A percentile compares a stretch with the other conserved stretches of the same genome.
Conservation (phyloP, 768 basidiomycete genomes). For the Ephemerocybe angulata region DNA sequence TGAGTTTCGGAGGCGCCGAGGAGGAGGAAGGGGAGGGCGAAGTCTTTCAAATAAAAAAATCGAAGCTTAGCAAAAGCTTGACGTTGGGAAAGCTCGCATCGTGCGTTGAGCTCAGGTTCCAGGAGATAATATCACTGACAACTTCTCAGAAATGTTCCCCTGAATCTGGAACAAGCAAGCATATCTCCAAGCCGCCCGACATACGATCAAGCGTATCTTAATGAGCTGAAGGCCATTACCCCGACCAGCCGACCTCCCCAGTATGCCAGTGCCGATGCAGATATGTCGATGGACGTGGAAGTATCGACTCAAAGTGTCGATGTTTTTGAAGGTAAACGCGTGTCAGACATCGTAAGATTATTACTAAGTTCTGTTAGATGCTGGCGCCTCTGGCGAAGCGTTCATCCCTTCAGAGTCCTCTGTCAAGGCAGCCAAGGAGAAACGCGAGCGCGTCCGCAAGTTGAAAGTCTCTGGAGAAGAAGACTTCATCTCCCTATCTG, state of each 20-base stretch:
- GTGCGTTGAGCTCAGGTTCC: conserved; percentile 29
- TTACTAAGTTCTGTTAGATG: not conserved
- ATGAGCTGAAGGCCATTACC: conserved; percentile 77
- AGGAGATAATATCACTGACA: conserved; percentile 9
- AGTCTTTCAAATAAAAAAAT: conserved; percentile 78
- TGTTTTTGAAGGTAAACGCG: conserved; percentile 14
- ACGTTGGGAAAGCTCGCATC: conserved; percentile 52
- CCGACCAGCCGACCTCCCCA: conserved; percentile 47
- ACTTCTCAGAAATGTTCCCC: conserved; percentile 37
- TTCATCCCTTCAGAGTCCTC: conserved; percentile 70
- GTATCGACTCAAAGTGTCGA: conserved; percentile 32
- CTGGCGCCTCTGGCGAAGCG: conserved; percentile 28
- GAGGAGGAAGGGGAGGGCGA: conserved; percentile 64
- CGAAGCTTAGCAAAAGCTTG: conserved; percentile 66
- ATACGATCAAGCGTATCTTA: conserved; percentile 72
- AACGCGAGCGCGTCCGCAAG: conserved; percentile 63
- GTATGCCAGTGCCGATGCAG: conserved; percentile 36
- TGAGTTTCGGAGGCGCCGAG: conserved; percentile 70
- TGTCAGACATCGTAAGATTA: conserved; percentile 15
- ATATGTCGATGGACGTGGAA: conserved; percentile 42
- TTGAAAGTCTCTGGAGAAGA: conserved; percentile 45
- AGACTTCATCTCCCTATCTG: conserved; percentile 77
- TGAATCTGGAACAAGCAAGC: conserved; percentile 52
- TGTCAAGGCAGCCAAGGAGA: conserved; percentile 70
- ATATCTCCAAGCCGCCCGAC: conserved; percentile 54